phyloP scores from a whole-genome alignment of 306 rosid genomes.

The Glycine tomentella region DNA sequence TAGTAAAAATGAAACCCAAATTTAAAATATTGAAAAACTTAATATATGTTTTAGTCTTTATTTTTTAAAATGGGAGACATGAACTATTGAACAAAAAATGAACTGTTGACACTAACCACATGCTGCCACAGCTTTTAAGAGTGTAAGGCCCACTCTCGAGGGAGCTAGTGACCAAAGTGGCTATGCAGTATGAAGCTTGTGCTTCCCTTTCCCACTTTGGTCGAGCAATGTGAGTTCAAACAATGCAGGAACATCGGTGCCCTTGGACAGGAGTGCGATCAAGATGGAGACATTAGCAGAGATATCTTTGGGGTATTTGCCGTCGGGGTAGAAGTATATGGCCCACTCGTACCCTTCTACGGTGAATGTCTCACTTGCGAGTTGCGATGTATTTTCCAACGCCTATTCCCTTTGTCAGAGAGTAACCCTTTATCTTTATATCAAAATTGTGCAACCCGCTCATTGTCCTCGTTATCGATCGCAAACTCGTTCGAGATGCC shows the following conservation, averaged over 20 bases:
- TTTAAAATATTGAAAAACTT: no score
- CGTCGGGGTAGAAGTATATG: constrained; percentile 89
- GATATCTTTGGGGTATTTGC: constrained; percentile 82
- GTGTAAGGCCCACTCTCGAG: constrained; percentile 90
- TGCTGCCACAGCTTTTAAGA: constrained; percentile 84
- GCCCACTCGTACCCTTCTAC: constrained; percentile 96
- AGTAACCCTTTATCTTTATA: constrained; percentile 78
- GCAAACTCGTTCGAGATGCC: constrained; percentile 67
- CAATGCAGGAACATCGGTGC: constrained; percentile 83
- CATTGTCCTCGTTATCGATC: constrained; percentile 80
- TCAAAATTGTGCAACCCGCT: constrained; percentile 90
- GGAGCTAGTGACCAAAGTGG: constrained; percentile 62
- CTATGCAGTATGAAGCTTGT: constrained; percentile 70
- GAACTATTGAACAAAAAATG: no score
- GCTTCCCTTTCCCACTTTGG: constrained; percentile 73
- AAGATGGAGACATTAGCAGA: constrained; percentile 84
- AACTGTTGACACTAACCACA: constrained; percentile 60
- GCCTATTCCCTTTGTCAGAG: constrained; percentile 90
- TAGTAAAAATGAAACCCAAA: no score
- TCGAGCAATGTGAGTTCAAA: constrained; percentile 86
- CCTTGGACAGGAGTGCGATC: constrained; percentile 79
- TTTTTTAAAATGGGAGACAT: no score
- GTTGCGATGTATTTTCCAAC: constrained; percentile 87
- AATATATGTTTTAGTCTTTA: no score
- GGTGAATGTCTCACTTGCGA: constrained; percentile 77